Base-by-base conservation (phyloP, 768 basidiomycete species). In the Leccinum longicurvipes region DNA sequence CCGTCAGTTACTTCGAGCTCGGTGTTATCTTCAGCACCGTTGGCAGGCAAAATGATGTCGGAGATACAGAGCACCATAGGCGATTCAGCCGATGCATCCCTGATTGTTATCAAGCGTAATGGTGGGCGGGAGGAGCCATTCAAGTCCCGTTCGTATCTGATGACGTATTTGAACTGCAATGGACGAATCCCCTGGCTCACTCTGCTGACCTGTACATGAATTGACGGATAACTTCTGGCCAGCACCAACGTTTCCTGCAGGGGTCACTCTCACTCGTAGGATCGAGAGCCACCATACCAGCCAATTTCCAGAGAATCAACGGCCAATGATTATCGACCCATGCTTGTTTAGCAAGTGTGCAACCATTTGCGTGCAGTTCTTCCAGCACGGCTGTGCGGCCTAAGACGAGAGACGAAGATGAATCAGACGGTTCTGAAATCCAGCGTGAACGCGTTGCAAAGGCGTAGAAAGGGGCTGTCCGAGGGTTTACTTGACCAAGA, bases 291-390 rank as follows among this genome's bases (percentile, higher is more conserved):
- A 85, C 87, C 80, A 93, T 84, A 12, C 91, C 89, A 3, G 93
- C 92, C 21, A 97, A 73, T 73, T 99, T 99, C 97, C 97, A 99
- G 3, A 99, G 78, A 28, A 98, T 83, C 45, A 94, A 73, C 10
- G 74, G 70, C 91, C 93, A 99, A 63, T 97, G 94, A 63, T 98
- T 98, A 50, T 89, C 82, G 1, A 97, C 85, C 97, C 97, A 99
- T 23, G 77, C 71, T 59, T 83, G 76, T 8, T 85, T 89, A 3
- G 83, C 89, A 23, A 92, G 77, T 2, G 64, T 68, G 59, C 92
- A 94, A 0, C 88, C 90, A 9, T 67, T 74, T 23, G 69, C 68
- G 4, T 78, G 72, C 10, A 93, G 72, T 55, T 83, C 76, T 24
- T 78, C 68, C 17, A 87, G 72, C 1, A 84, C 88, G 12, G 78